Conservation (phyloP, 495 filamentous ascomycete genomes). For the Aspergillus nidulans region DNA sequence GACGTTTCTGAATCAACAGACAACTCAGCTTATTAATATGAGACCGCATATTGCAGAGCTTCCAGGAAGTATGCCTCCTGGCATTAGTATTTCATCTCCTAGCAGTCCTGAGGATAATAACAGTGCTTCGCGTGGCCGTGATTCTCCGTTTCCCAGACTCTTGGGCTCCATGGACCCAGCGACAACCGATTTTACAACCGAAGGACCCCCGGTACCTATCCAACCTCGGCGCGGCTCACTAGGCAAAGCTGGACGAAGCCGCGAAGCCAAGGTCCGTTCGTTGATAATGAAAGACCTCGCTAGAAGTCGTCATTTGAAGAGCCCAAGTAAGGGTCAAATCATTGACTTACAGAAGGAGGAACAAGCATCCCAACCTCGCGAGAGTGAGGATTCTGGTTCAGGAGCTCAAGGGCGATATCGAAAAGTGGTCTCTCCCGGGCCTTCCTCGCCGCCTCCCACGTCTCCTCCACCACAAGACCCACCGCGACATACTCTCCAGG, state of each 20-base stretch:
- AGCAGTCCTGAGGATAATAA: background rate
- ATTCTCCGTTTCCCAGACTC: background rate
- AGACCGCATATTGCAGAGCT: background rate
- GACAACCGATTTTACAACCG: background rate
- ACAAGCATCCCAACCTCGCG: background rate
- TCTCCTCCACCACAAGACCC: slow-evolving; percentile 26
- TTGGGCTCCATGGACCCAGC: background rate
- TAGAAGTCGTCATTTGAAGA: slow-evolving; percentile 15
- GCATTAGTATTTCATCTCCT: background rate
- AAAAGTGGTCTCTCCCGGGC: slow-evolving; percentile 26
- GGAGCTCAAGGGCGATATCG: background rate
- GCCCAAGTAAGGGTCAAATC: background rate
- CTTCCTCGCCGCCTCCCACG: slow-evolving; percentile 31
- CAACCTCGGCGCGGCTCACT: background rate
- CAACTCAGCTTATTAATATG: background rate
- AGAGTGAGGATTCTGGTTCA: background rate
- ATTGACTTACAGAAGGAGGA: background rate
- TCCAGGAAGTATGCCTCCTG: background rate
- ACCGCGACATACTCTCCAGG: slow-evolving; percentile 12
- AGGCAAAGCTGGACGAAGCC: slow-evolving; percentile 13
- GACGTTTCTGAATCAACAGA: background rate
- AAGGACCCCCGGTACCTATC: background rate
- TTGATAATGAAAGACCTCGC: slow-evolving; percentile 24
- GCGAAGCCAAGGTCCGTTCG: slow-evolving; percentile 24
- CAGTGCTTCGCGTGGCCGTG: background rate